Conservation (phyloP, 2,329 filamentous ascomycete species). For the Plectosphaerella plurivora region DNA sequence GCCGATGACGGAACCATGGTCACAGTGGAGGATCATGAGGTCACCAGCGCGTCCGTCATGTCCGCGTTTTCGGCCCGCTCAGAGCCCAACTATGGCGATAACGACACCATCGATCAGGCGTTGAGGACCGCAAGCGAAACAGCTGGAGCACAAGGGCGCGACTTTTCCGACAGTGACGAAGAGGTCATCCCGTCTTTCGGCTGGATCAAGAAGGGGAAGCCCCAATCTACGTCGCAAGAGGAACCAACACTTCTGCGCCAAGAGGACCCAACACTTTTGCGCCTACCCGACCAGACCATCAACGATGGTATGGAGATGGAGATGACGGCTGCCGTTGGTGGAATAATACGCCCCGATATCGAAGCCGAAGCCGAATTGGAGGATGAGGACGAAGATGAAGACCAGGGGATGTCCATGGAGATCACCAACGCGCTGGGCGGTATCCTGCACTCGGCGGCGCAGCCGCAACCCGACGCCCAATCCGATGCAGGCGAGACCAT, state of each 20-base stretch:
- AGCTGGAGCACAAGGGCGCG: constrained; percentile 67
- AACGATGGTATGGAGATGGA: constrained; percentile 47
- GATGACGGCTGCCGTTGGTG: constrained; percentile 49
- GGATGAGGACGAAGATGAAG: constrained; percentile 44
- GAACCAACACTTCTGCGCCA: too few relatives aligned
- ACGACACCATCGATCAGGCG: constrained; percentile 70
- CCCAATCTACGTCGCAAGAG: neutral
- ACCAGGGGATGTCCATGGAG: constrained; percentile 86
- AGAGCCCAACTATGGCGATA: constrained; percentile 47
- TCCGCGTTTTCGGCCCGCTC: constrained; percentile 60
- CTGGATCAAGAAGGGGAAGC: constrained; percentile 56
- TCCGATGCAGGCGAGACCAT: neutral
- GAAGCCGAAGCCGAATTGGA: constrained; percentile 9
- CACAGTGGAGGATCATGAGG: constrained; percentile 76
- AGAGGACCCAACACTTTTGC: constrained; percentile 19
- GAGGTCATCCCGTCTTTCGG: constrained; percentile 74
- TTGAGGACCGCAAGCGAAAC: constrained; percentile 69
- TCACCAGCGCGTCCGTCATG: constrained; percentile 63
- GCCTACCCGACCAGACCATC: constrained; percentile 41
- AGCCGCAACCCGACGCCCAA: constrained; percentile 20
- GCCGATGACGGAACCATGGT: constrained; percentile 76
- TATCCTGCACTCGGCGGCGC: constrained; percentile 49
- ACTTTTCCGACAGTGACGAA: constrained; percentile 47
- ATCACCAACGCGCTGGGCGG: constrained; percentile 79
- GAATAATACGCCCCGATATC: constrained; percentile 36